phyloP scores from a whole-genome alignment of 116 monocot genomes.

The Thalassia testudinum region DNA sequence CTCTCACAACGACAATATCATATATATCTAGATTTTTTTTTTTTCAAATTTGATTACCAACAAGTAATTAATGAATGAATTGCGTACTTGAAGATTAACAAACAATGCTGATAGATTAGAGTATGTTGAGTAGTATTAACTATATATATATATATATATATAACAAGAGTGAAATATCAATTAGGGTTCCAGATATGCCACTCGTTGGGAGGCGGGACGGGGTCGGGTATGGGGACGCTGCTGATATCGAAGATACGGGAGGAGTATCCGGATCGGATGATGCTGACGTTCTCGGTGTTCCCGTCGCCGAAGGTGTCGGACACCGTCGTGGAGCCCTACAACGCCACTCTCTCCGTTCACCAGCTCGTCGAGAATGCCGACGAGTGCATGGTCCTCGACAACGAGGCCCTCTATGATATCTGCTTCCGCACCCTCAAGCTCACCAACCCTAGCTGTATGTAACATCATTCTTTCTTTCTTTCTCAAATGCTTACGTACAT shows the following conservation, averaged over 20 bases:
- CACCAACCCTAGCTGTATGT: slow-evolving; percentile 20
- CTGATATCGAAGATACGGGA: slow-evolving; percentile 49
- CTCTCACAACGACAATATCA: no score
- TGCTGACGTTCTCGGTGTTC: slow-evolving; percentile 67
- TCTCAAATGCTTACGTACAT: no score
- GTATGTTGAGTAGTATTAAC: no score
- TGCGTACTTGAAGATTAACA: no score
- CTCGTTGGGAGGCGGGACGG: slow-evolving; percentile 55
- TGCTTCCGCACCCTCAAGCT: slow-evolving; percentile 35
- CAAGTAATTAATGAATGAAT: no score
- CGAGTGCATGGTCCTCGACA: slow-evolving; percentile 73
- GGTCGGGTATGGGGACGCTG: slow-evolving; percentile 59
- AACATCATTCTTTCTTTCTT: no score
- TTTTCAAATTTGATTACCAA: no score
- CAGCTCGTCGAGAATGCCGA: slow-evolving; percentile 70
- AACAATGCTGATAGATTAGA: no score
- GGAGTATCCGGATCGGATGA: slow-evolving; percentile 63
- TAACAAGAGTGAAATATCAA: no score
- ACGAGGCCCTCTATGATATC: slow-evolving; percentile 65
- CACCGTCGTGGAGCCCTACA: slow-evolving; percentile 69
- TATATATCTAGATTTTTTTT: no score
- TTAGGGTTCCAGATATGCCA: slow-evolving; percentile 67
- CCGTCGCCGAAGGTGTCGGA: slow-evolving; percentile 68
- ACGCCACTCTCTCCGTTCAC: slow-evolving; percentile 61
- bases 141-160: no score